Evolutionary conservation across 2,329 filamentous ascomycete genomes (phyloP), one percentile per base, ranked within the genome.

Genomic region (Penicillium sp.): DNA sequence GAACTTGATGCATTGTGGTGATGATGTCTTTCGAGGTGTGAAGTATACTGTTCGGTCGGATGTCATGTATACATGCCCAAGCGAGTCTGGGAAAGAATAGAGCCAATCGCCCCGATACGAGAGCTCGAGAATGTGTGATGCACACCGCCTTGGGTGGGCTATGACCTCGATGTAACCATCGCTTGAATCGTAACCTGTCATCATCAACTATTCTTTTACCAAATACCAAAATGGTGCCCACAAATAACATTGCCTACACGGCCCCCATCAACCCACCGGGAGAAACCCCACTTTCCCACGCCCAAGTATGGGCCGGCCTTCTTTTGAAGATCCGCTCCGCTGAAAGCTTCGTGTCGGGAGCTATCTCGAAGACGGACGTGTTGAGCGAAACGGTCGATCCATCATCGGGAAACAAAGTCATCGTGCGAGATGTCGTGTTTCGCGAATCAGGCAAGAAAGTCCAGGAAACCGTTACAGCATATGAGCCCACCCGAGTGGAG

Each of bases 11-110:
- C 84, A 86, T 67, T 75, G 77, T 14, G 84, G 84, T 1, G 82
- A 83, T 58, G 79, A 84, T 63, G 82, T 86, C 5, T 62, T 79
- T 52, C 70, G 71, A 13, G 83, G 84, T 0, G 75, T 75, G 0
- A 86, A 86, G 67, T 81, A 80, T 66, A 85, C 83, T 0, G 69
- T 84, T 72, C 70, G 83, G 55, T 84, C 82, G 10, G 83, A 85
- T 69, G 62, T 85, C 21, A 80, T 85, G 82, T 85, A 80, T 68
- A 46, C 53, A 33, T 33, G 31, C 16, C 13, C 14, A 5, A 52
- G 16, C 11, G 51, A 51, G 24, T 27, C 27, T 5, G 19, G 11
- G 48, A 33, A 26, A 49, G 10, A 48, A 50, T 26, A n/a, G 2
- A 16, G 31, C 43, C 43, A 24, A 46, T n/a, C n/a, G 19, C 35